Evolutionary conservation across 2,329 filamentous ascomycete species (phyloP).

Genomic region (Colletotrichum sp.): DNA sequence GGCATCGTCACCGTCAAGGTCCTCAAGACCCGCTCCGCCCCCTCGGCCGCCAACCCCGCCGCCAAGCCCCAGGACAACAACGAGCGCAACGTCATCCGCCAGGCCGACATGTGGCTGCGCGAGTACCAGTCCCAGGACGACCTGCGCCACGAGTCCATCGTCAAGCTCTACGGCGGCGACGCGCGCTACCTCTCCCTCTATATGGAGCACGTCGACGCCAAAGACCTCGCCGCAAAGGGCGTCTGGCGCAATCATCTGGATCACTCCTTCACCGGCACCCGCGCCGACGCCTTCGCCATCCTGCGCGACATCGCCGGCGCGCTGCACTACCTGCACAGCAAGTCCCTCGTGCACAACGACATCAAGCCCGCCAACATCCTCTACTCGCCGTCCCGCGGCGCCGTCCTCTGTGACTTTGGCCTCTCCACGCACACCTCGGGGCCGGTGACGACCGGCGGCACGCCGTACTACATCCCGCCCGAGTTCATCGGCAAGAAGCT

Average conservation of each 20-base stretch:
- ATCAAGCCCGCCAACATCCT: constrained; percentile 68
- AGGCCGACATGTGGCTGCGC: constrained; percentile 65
- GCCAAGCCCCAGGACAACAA: constrained; percentile 53
- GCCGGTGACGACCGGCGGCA: constrained; percentile 57
- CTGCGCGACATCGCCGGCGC: constrained; percentile 59
- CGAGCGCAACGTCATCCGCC: constrained; percentile 61
- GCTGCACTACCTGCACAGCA: constrained; percentile 60
- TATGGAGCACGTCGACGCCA: constrained; percentile 65
- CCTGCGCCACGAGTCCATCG: constrained; percentile 61
- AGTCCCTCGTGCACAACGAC: constrained; percentile 63
- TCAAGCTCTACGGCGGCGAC: constrained; percentile 63
- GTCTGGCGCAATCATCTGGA: constrained; percentile 53
- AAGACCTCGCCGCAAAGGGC: constrained; percentile 54
- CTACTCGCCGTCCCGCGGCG: constrained; percentile 62
- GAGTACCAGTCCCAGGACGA: constrained; percentile 62
- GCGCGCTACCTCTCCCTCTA: constrained; percentile 64
- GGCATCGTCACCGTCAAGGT: constrained; percentile 66
- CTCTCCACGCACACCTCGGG: constrained; percentile 54
- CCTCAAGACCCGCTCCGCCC: constrained; percentile 55
- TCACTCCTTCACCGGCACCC: constrained; percentile 55
- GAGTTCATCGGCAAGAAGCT: constrained; percentile 62
- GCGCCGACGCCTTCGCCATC: constrained; percentile 56
- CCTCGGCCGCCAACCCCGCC: constrained; percentile 29
- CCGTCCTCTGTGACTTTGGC: constrained; percentile 66
- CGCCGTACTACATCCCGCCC: constrained; percentile 66